Percentiles rank a stretch among this genome's conserved stretches.
phyloP scores from a whole-genome alignment of 805 yeast species.

The Ogataea angusta region DNA sequence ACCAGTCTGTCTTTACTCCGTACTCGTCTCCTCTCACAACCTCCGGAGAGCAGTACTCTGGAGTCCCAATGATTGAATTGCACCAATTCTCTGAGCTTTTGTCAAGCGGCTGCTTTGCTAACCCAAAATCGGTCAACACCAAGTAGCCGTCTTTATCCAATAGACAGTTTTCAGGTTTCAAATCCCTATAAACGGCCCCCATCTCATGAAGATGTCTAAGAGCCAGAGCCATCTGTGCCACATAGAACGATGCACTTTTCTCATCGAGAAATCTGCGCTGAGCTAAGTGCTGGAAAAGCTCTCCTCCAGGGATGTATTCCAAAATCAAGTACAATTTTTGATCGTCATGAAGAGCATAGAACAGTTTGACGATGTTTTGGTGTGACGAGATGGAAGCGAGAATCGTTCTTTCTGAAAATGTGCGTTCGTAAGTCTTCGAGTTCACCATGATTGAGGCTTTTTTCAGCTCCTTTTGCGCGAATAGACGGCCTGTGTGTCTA shows the following conservation, averaged over 20 bases:
- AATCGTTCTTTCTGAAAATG: conserved; percentile 73
- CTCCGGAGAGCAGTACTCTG: conserved; percentile 88
- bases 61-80: conserved; percentile 67
- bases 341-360: conserved; percentile 78
- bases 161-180: conserved; percentile 87
- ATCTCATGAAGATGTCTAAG: conserved; percentile 66
- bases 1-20: conserved; percentile 79
- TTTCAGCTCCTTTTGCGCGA: conserved; percentile 80
- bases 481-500: conserved; percentile 52
- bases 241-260: conserved; percentile 64
- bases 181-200: conserved; percentile 82
- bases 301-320: conserved; percentile 91
- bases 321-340: conserved; percentile 67
- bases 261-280: conserved; percentile 44
- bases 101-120: conserved; percentile 46
- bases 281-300: conserved; percentile 63
- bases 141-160: conserved; percentile 72
- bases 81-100: conserved; percentile 38
- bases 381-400: conserved; percentile 61
- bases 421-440: conserved; percentile 57
- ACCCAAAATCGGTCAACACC: conserved; percentile 82
- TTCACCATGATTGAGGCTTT: conserved; percentile 69
- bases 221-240: conserved; percentile 79
- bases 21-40: conserved; percentile 73
- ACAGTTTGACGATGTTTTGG: conserved; percentile 78